Conservation (phyloP, 2,329 filamentous ascomycete genomes). For the Fusarium tjaetaba region DNA sequence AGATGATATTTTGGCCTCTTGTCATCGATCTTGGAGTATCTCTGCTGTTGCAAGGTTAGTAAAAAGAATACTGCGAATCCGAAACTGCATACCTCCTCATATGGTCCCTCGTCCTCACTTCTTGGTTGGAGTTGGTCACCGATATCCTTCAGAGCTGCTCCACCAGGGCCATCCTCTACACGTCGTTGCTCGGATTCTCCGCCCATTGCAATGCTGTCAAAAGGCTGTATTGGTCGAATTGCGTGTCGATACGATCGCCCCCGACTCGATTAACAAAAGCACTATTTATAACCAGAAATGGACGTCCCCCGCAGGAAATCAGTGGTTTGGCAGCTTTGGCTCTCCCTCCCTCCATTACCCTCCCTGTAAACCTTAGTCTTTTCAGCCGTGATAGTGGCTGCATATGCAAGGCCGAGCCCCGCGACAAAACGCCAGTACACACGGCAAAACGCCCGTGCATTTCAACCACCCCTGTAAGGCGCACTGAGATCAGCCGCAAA, state of each 20-base stretch:
- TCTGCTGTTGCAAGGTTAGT: background rate
- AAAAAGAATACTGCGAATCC: rapidly evolving
- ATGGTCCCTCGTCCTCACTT: background rate
- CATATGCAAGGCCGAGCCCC: background rate
- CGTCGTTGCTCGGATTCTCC: background rate
- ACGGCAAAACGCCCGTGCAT: background rate
- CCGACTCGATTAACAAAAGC: background rate
- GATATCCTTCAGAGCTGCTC: background rate
- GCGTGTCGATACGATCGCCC: rapidly evolving
- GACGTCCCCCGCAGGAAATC: background rate
- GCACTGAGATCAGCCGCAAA: background rate
- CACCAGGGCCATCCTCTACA: background rate
- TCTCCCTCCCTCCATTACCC: background rate
- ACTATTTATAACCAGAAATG: background rate
- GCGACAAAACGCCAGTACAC: background rate
- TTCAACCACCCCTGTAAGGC: background rate
- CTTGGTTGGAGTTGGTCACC: background rate
- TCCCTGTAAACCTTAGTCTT: background rate
- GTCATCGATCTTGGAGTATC: background rate
- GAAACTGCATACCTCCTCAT: background rate
- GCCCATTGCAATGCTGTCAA: background rate
- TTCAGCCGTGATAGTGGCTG: background rate
- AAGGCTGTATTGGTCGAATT: rapidly evolving
- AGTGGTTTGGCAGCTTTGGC: no score
- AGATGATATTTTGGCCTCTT: background rate